These are phyloP conservation scores for Colletotrichum endophyticum DNA, from an alignment of 2,329 filamentous ascomycete genomes.

Conservation along the genomic window DNA sequence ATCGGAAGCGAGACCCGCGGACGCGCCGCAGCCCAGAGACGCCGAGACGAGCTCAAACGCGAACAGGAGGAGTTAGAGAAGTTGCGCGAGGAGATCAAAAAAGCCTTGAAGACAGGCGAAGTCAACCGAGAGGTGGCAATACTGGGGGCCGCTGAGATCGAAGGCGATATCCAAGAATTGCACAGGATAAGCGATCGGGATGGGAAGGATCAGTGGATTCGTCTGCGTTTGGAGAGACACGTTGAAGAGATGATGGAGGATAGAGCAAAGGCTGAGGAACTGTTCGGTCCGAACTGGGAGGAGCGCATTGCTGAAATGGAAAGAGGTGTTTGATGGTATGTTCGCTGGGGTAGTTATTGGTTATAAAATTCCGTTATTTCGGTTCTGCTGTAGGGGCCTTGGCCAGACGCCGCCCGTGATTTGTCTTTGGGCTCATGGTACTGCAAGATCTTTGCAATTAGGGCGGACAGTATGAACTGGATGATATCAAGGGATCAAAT, in stretches of 20 bases:
- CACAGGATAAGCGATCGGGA: background rate
- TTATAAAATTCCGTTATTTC: no score
- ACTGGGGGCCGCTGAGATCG: background rate
- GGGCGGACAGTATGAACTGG: no score
- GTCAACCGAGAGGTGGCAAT: background rate
- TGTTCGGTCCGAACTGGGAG: background rate
- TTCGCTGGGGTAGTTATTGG: background rate
- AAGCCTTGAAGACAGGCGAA: background rate
- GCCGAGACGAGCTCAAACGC: background rate
- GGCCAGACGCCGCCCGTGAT: no score
- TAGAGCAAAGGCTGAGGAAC: background rate
- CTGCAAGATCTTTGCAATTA: no score
- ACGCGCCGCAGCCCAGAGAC: background rate
- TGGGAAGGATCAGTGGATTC: background rate
- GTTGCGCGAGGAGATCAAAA: background rate
- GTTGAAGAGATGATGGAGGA: background rate
- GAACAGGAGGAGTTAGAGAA: background rate
- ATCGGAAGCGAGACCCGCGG: background rate
- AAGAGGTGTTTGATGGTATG: accelerated
- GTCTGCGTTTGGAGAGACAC: background rate
- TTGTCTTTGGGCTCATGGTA: no score
- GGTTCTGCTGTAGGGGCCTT: no score
- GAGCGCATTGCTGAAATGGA: background rate
- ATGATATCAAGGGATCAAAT: no score
- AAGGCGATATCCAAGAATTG: background rate